A percentile compares a stretch with the other conserved stretches of the same genome.
Conservation (phyloP, 305 asterid species). For the Euphrasia arctica region DNA sequence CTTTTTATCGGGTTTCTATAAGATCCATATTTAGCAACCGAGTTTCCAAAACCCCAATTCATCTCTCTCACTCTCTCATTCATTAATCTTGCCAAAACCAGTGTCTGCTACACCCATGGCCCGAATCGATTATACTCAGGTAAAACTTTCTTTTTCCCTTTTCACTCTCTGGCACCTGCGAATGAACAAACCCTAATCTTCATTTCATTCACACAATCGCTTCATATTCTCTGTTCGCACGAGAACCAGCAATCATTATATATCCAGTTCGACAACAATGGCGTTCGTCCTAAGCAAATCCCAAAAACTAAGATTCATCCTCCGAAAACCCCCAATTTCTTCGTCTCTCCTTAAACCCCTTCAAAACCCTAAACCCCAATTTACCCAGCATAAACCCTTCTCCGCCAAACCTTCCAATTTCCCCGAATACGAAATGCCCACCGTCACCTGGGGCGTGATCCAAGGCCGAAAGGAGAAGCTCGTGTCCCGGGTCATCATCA, state of each 20-base stretch:
- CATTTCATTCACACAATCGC: background rate
- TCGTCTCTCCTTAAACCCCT: constrained; percentile 41
- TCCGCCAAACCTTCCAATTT: constrained; percentile 57
- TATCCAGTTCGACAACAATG: constrained; percentile 28
- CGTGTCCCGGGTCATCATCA: constrained; percentile 76
- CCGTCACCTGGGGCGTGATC: constrained; percentile 85
- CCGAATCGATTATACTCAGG: background rate
- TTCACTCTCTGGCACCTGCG: background rate
- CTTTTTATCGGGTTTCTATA: background rate
- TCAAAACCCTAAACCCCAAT: constrained; percentile 41
- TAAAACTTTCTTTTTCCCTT: background rate
- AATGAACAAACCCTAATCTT: background rate
- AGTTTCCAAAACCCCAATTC: constrained; percentile 3
- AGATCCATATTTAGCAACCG: constrained; percentile 10
- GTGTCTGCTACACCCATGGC: background rate
- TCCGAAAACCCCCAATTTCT: constrained; percentile 24
- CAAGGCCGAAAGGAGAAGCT: constrained; percentile 76
- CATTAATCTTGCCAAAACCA: background rate
- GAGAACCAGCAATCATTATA: background rate
- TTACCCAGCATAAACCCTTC: constrained; percentile 28
- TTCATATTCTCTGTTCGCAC: background rate
- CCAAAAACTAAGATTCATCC: constrained; percentile 32
- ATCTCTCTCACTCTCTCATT: background rate
- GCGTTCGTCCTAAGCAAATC: constrained; percentile 40
- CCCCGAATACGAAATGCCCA: constrained; percentile 87